Base-by-base conservation (phyloP, 2,329 filamentous ascomycete genomes). In the Dothiorella sarmentorum region DNA sequence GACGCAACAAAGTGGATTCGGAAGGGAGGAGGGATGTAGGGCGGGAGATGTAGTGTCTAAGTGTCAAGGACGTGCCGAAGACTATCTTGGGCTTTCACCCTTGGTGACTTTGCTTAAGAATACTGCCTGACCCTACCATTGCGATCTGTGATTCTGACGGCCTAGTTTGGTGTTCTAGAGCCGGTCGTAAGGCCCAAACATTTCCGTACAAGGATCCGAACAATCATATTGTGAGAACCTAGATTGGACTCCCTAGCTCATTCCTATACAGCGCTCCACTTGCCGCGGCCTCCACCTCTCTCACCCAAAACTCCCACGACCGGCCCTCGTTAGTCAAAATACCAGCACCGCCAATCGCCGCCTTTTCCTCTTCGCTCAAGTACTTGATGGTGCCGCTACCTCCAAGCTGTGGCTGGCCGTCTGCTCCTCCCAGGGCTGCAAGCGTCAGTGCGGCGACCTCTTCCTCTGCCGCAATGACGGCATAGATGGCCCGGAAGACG, bases 401-500 rank as follows among this genome's bases (percentile, higher is more conserved):
- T 22, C 10, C 37, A 15, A 40, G 3, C 37, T 20, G n/a, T 17
- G 17, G n/a, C 37, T 40, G n/a, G n/a, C 5, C 37, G 2, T 20
- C 37, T 6, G n/a, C 13, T 7, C 31, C 45, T 6, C 20, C 33
- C n/a, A 13, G 29, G 17, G 15, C 45, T 15, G 45, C 45, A 27
- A 73, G 66, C 7, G 64, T 65, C 52, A 73, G 52, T 3, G 75
- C 74, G 1, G 68, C 68, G 1, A 71, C 76, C 60, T 78, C 76
- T 5, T 73, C 68, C 51, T 71, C 68, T 1, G 77, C 76, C 42
- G 71, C 70, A 55, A 71, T 67, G 20, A 63, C 66, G 4, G 76
- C 77, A 62, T 75, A 78, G 20, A 78, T 73, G 1, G 76, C 73
- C 56, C 76, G 73, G 60, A 73, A 77, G 0, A 79, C 76, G 0